Percentiles rank a stretch among this genome's conserved stretches.
phyloP scores from a whole-genome alignment of 208 protist genomes.

The Wallacemonas sp. region DNA sequence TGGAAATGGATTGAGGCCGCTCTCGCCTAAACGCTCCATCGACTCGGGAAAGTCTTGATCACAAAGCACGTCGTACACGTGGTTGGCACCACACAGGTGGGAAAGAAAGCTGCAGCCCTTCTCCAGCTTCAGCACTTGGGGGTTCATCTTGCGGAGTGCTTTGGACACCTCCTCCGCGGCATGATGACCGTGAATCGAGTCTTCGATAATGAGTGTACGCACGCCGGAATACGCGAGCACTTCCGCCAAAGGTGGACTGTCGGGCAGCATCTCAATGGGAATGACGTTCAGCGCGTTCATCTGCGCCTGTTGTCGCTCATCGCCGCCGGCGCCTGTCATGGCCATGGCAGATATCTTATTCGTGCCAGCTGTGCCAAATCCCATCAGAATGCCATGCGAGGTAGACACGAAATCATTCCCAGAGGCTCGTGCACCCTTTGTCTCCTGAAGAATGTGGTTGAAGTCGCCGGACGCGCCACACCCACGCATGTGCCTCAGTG shows the following conservation, averaged over 20 bases:
- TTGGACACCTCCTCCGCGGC: constrained; percentile 44
- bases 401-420: constrained; percentile 80
- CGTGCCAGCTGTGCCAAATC: constrained; percentile 61
- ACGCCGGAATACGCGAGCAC: constrained; percentile 70
- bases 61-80: constrained; percentile 86
- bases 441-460: constrained; percentile 78
- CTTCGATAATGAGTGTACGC: constrained; percentile 65
- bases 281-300: constrained; percentile 51
- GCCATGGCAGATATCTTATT: constrained; percentile 70
- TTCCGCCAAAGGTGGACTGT: constrained; percentile 77
- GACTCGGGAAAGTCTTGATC: constrained; percentile 84
- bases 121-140: constrained; percentile 75
- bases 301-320: constrained; percentile 37
- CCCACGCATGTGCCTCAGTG: constrained; percentile 83
- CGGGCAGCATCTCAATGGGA: constrained; percentile 67
- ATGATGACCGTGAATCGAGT: constrained; percentile 50
- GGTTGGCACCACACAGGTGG: constrained; percentile 65
- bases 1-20: constrained; percentile 86
- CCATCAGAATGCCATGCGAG: constrained; percentile 74
- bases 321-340: constrained; percentile 37
- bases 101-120: constrained; percentile 73
- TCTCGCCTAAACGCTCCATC: constrained; percentile 75
- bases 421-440: constrained; percentile 56
- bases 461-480: constrained; percentile 70
- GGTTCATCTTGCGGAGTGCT: constrained; percentile 52